Evolutionary conservation across 129 eudicot genomes (phyloP).

Genomic region (Daucus carota): DNA sequence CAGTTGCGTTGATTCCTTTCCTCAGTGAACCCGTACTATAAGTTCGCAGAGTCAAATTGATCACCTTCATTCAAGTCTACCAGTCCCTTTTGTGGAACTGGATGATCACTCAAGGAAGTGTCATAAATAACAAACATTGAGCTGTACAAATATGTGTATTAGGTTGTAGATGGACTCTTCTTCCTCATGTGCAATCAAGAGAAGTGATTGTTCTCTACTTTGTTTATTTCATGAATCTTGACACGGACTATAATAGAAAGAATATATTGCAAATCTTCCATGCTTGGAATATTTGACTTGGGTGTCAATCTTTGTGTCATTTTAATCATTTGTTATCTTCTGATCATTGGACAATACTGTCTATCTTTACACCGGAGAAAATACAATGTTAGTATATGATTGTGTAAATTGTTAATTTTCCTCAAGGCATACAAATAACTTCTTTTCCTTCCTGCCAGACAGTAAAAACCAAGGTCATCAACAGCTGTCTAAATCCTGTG

Average conservation of each 20-base stretch:
- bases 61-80: not conserved
- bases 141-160: not conserved
- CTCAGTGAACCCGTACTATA: not conserved
- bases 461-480: conserved; percentile 49
- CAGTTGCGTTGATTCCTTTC: not conserved
- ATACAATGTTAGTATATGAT: not conserved
- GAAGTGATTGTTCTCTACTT: not conserved
- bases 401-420: not conserved
- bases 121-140: not conserved
- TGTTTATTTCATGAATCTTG: not conserved
- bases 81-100: not conserved
- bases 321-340: not conserved
- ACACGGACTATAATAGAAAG: not conserved
- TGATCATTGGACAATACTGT: not conserved
- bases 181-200: not conserved
- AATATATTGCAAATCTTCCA: not conserved
- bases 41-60: not conserved
- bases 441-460: conserved; percentile 22
- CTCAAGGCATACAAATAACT: not conserved
- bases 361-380: not conserved
- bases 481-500: conserved; percentile 56
- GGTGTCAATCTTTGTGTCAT: not conserved
- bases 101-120: not conserved
- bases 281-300: not conserved
- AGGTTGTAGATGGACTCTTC: not conserved